Base-by-base conservation (phyloP, 352 stramenopile genomes). In the Pythium myriotylum region DNA sequence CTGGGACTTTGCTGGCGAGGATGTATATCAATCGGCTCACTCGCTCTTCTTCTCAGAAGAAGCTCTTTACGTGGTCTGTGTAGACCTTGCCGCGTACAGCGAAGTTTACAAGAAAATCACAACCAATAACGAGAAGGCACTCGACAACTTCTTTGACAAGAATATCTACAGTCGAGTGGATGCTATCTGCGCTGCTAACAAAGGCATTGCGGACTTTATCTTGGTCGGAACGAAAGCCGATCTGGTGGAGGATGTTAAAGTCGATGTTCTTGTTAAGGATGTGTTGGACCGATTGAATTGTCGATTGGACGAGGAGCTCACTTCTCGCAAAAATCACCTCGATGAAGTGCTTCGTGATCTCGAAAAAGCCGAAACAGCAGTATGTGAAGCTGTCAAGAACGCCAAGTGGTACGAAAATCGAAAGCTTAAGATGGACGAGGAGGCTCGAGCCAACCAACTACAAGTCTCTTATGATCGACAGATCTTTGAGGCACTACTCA, bases 1-100 rank as follows among this genome's bases (percentile, higher is more conserved):
- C 3, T 68, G 61, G 61, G 61, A 68, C 33, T 67, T 56, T 22
- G 59, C 59, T 4, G 59, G 59, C 6, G 20, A 66, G 53, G 54
- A 40, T 12, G 17, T 16, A n/a, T 67, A 67, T 39, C 52, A 67
- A 14, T 17, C 39, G 2, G 47, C 41, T 2, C 60, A 68, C 40
- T 45, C 61, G 4, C 35, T 62, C n/a, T 63, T 68, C 29, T 68
- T 54, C 19, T 59, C 61, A 2, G 16, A 17, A 14, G 45, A 54
- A 2, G 62, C 61, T 14, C 19, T 68, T 6, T 68, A 42, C 27
- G 22, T 62, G 7, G 33, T 68, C 6, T 62, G 26, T 23, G 26
- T 68, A 3, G 37, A 68, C 43, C n/a, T 68, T 35, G 1, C 39
- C 6, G 23, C 26, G 37, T 62, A 42, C 45, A 24, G 35, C n/a